Evolutionary conservation across 441 rosid species (phyloP).

Genomic region (Adansonia gregorii): DNA sequence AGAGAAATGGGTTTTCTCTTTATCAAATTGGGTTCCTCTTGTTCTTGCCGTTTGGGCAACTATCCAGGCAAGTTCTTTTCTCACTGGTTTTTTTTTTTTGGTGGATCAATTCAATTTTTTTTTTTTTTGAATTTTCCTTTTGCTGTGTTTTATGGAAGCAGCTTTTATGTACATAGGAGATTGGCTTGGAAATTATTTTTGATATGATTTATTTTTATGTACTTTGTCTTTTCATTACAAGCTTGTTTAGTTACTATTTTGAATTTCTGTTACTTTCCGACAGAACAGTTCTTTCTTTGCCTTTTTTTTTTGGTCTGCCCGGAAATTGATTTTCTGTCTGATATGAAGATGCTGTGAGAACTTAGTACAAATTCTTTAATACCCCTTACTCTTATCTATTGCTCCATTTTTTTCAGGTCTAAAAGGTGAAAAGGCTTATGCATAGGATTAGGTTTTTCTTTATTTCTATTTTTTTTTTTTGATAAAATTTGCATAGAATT

Average conservation of each 20-base stretch:
- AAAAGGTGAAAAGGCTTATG: not conserved
- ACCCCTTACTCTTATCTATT: not conserved
- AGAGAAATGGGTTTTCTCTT: slow-evolving; percentile 51
- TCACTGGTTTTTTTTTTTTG: not conserved
- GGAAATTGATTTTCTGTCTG: not conserved
- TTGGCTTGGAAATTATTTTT: not conserved
- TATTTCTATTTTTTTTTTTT: not conserved
- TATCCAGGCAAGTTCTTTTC: slow-evolving; percentile 55
- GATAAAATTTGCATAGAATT: not conserved
- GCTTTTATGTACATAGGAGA: not conserved
- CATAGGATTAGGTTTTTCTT: no score
- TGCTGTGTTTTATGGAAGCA: not conserved
- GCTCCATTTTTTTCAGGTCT: not conserved
- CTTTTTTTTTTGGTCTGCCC: not conserved
- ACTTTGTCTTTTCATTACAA: slow-evolving; percentile 10
- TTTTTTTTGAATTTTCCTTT: not conserved
- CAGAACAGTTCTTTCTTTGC: no score
- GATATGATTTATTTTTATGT: not conserved
- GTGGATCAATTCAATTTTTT: not conserved
- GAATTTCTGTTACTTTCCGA: not conserved
- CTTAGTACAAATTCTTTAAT: not conserved
- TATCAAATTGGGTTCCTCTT: slow-evolving; percentile 94
- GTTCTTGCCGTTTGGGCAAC: slow-evolving; percentile 90
- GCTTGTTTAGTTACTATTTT: not conserved
- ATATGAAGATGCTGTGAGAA: not conserved